Evolutionary conservation across 2,329 filamentous ascomycete species (phyloP).

Genomic region (Botryotinia calthae): DNA sequence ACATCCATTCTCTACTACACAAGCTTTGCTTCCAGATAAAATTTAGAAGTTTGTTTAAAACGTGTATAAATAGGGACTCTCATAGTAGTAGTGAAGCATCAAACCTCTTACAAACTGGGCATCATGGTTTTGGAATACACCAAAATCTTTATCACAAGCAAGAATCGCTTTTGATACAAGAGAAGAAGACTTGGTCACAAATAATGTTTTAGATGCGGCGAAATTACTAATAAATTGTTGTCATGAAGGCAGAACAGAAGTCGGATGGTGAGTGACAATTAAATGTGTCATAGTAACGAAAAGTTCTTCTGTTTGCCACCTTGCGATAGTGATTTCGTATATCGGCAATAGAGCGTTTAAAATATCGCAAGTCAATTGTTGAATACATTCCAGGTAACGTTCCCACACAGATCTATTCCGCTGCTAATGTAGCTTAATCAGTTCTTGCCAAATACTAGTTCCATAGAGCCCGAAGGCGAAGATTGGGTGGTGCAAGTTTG

Average conservation of each 20-base stretch:
- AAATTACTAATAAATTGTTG: background rate
- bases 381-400: background rate
- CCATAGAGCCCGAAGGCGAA: too few species aligned
- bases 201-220: background rate
- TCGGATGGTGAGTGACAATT: background rate
- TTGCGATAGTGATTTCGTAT: background rate
- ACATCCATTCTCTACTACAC: background rate
- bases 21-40: background rate
- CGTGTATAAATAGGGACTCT: background rate
- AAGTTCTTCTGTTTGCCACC: rapidly evolving
- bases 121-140: too few species aligned
- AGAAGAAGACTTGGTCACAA: background rate
- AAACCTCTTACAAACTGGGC: background rate
- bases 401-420: background rate
- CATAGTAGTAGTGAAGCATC: background rate
- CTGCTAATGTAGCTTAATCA: rapidly evolving
- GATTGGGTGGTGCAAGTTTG: background rate
- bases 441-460: background rate
- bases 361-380: background rate
- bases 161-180: background rate
- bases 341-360: rapidly evolving
- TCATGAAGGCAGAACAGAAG: background rate
- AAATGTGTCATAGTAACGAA: rapidly evolving
- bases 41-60: rapidly evolving
- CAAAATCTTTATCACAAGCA: background rate